Base-by-base conservation (phyloP, 352 stramenopile species). In the Pythium aristosporum region DNA sequence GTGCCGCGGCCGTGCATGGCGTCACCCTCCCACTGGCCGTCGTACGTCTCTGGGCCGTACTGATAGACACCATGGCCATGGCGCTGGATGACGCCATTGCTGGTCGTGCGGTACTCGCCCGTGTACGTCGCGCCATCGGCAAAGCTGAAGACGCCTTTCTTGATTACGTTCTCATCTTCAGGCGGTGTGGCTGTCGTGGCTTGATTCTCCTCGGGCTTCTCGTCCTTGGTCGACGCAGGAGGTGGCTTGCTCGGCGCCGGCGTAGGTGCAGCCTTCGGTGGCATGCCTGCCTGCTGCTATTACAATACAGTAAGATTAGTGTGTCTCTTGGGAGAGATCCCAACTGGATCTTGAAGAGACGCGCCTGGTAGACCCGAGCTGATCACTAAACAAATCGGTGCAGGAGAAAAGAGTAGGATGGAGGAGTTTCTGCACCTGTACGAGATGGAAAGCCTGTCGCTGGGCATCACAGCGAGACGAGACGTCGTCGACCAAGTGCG, bases 371-470 rank as follows among this genome's bases (percentile, higher is more conserved):
- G 15, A 43, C 20, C 32, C 21, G 21, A 54, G 15, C 5, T 39
- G 16, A 3, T 34, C 32, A 49, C 20, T 44, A 13, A 37, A 16
- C 9, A 20, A 30, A 30, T 30, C 25, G 25, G 25, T 5, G 25
- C 0, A 5, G 25, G 32, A 43, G 20, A 41, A 25, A 18, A 42
- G 18, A 21, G 9, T 46, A 50, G 9, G 34, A 88, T 90, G 77
- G 76, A 85, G 56, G 81, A 88, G 66, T 90, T 90, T 56, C 41
- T 85, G 46, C 81, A 90, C 64, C 61, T 70, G 55, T 90, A 90
- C 61, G 81, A 90, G 74, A 90, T 90, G 81, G 81, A 90, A 73
- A 90, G 81, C 30, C 63, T 90, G 37, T 70, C 82, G 62, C 67
- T 88, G 30, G 81, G 81, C 44, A 80, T 88, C 62, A 90, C 76